phyloP scores from a whole-genome alignment of 306 rosid species.

The Cicer judaicum region DNA sequence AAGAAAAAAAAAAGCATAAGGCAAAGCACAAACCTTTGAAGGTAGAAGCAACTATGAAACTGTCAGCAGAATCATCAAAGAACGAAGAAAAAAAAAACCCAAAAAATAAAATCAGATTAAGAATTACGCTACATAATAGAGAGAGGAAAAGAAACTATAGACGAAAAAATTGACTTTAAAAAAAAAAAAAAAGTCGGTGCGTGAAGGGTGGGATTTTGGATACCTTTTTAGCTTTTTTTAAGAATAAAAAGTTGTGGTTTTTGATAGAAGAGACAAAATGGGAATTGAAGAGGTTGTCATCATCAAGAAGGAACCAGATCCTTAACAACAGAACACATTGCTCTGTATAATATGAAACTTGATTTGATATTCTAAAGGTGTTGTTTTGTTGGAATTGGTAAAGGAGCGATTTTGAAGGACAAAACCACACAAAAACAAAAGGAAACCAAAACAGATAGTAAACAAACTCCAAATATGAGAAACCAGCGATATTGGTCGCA shows the following conservation, averaged over 20 bases:
- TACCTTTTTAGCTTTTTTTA: conserved; percentile 40
- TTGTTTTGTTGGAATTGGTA: conserved; percentile 13
- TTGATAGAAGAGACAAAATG: conserved; percentile 36
- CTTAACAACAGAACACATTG: no score
- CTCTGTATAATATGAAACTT: no score
- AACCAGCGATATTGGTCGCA: neutral
- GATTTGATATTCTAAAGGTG: neutral
- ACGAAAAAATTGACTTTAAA: conserved; percentile 61
- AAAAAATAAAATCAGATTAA: conserved; percentile 29
- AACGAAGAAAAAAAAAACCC: conserved; percentile 26
- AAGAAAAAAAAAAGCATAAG: conserved; percentile 9
- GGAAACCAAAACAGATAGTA: neutral
- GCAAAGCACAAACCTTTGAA: conserved; percentile 49
- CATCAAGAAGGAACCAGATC: neutral
- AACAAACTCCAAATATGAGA: conserved; percentile 9
- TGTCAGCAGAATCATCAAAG: conserved; percentile 20
- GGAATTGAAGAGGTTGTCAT: conserved; percentile 34
- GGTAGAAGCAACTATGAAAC: conserved; percentile 44
- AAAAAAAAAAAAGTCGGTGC: conserved; percentile 41
- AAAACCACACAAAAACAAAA: conserved; percentile 12
- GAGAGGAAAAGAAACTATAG: neutral
- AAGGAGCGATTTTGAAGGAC: conserved; percentile 42
- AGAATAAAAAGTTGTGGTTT: conserved; percentile 48
- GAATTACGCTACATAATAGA: conserved; percentile 30
- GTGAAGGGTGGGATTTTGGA: conserved; percentile 4